Evolutionary conservation across 805 yeast genomes (phyloP).

Genomic region (Teunomyces stri): DNA sequence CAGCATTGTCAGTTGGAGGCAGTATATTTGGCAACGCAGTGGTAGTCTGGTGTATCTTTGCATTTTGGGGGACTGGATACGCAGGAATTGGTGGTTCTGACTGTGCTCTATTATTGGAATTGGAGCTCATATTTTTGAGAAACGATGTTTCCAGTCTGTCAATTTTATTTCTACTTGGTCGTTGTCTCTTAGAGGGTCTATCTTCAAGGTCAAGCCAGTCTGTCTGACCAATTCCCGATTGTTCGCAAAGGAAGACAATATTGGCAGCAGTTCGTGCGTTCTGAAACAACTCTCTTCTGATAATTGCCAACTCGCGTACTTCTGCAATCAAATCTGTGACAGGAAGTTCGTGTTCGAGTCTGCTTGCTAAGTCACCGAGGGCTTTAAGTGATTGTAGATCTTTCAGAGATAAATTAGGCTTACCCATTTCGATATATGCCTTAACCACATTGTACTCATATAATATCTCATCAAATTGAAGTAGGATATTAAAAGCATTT

Average conservation of each 20-base stretch:
- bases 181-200: not conserved
- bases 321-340: conserved; percentile 18
- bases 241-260: conserved; percentile 15
- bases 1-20: no score
- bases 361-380: conserved; percentile 13
- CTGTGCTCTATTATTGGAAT: not conserved
- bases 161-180: not conserved
- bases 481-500: conserved; percentile 15
- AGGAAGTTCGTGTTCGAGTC: conserved; percentile 22
- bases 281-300: conserved; percentile 27
- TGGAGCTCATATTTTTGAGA: not conserved
- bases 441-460: conserved; percentile 24
- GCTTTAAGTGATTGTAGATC: conserved; percentile 13
- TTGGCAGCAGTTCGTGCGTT: conserved; percentile 33
- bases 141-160: not conserved
- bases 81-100: no score
- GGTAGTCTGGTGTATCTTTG: no score
- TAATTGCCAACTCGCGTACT: conserved; percentile 22
- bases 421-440: conserved; percentile 22
- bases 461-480: conserved; percentile 25
- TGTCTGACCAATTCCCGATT: not conserved
- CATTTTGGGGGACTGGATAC: no score
- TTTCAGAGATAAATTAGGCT: conserved; percentile 3
- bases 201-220: not conserved
- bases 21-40: no score